Evolutionary conservation across 768 basidiomycete genomes (phyloP).

Genomic region (Suillus subluteus): DNA sequence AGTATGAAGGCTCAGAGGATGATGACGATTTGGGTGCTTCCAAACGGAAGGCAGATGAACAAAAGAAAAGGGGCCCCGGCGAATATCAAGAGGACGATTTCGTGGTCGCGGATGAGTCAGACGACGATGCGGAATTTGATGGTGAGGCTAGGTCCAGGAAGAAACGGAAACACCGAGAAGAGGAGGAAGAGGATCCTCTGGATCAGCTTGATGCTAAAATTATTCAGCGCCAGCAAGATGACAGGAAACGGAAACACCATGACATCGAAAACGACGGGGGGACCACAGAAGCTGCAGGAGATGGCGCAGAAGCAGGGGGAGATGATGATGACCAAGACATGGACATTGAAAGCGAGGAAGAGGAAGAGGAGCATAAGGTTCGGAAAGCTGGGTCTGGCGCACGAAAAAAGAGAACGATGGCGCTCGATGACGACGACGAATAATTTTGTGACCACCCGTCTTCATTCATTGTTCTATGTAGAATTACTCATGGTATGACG

Average conservation of each 20-base stretch:
- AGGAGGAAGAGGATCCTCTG: constrained; percentile 64
- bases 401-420: constrained; percentile 60
- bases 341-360: constrained; percentile 76
- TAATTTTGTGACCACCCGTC: constrained; percentile 36
- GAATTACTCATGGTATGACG: neutral
- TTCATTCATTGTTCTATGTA: constrained; percentile 5
- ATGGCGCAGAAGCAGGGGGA: constrained; percentile 25
- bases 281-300: constrained; percentile 22
- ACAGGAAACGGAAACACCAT: constrained; percentile 45
- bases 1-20: constrained; percentile 60
- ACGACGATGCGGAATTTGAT: constrained; percentile 55
- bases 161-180: constrained; percentile 44
- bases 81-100: constrained; percentile 89
- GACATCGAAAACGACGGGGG: constrained; percentile 32
- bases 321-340: constrained; percentile 52
- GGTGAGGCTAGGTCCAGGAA: constrained; percentile 40
- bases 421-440: constrained; percentile 66
- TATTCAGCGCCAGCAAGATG: constrained; percentile 54
- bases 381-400: constrained; percentile 56
- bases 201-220: constrained; percentile 76
- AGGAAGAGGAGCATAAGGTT: constrained; percentile 71
- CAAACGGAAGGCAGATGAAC: constrained; percentile 48
- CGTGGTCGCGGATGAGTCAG: constrained; percentile 76
- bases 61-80: constrained; percentile 56
- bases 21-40: constrained; percentile 52